These are phyloP conservation scores for Nissolia schottii DNA, from an alignment of 306 rosid species.

Conservation along the genomic window DNA sequence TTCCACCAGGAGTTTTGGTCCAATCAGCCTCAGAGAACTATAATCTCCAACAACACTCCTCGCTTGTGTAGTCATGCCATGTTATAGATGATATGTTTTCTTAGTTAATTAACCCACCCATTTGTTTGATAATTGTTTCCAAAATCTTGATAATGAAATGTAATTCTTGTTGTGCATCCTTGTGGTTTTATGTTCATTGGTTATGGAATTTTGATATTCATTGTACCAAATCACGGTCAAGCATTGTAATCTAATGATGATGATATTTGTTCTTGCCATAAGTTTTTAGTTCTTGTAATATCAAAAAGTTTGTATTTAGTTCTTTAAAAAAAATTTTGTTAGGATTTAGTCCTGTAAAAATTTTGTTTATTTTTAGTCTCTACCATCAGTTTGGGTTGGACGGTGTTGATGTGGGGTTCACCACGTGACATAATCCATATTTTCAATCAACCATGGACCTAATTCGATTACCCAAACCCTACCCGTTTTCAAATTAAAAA, in stretches of 20 bases:
- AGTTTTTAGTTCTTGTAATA: no score
- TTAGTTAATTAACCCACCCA: conserved; percentile 42
- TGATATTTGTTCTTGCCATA: conserved; percentile 4
- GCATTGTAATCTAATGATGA: conserved; percentile 17
- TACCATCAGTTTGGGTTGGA: no score
- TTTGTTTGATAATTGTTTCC: conserved; percentile 38
- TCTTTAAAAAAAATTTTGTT: no score
- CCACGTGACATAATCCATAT: no score
- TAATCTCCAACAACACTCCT: conserved; percentile 19
- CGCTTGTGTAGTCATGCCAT: conserved; percentile 24
- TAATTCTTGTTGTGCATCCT: conserved; percentile 5
- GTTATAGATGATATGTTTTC: conserved; percentile 23
- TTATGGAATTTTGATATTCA: not conserved
- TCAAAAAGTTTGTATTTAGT: no score
- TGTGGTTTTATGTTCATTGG: not conserved
- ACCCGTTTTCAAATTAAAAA: no score
- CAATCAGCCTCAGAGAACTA: conserved; percentile 6
- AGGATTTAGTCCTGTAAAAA: no score
- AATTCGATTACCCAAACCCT: no score
- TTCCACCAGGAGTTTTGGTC: conserved; percentile 20
- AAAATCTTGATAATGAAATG: conserved; percentile 37
- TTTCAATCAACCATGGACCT: no score
- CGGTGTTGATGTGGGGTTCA: no score
- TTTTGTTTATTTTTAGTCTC: no score
- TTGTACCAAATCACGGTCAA: conserved; percentile 13